Conservation (phyloP, 1,284 basidiomycete species). For the Malassezia caprae region DNA sequence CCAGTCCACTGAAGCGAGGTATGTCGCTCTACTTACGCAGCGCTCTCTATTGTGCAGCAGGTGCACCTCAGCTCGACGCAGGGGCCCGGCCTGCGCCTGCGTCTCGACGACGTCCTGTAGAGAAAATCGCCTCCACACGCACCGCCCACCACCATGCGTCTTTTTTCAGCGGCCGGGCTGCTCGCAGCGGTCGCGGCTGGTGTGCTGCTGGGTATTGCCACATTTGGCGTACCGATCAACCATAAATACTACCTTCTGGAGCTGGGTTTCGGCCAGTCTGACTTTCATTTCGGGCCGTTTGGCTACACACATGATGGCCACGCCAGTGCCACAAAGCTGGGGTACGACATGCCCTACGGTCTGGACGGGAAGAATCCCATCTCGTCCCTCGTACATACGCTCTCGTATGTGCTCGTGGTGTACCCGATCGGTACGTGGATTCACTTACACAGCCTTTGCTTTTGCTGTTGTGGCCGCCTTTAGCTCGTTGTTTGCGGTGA, state of each 20-base stretch:
- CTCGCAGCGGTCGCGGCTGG: constrained; percentile 3
- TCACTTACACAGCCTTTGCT: constrained; percentile 8
- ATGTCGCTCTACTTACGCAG: constrained; percentile 10
- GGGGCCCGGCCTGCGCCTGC: constrained; percentile 69
- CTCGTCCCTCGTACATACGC: not conserved
- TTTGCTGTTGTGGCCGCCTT: constrained; percentile 3
- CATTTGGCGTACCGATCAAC: constrained; percentile 11
- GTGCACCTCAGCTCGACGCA: constrained; percentile 73
- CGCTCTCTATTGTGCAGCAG: constrained; percentile 49
- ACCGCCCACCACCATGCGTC: not conserved
- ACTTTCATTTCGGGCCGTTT: constrained; percentile 6
- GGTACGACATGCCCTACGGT: constrained; percentile 1
- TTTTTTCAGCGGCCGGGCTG: not conserved
- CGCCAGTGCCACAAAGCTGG: not conserved
- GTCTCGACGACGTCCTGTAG: constrained; percentile 30
- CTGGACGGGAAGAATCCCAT: not conserved
- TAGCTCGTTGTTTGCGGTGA: not conserved
- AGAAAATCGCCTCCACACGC: not conserved
- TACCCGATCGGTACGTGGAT: constrained; percentile 9
- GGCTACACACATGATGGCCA: constrained; percentile 5
- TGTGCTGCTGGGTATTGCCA: constrained; percentile 12
- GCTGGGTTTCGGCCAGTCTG: no score
- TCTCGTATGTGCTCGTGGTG: constrained; percentile 11
- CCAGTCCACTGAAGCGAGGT: constrained; percentile 5
- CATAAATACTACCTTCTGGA: constrained; percentile 3